Conservation (phyloP, 257 asterid genomes). For the Primulina tabacum region DNA sequence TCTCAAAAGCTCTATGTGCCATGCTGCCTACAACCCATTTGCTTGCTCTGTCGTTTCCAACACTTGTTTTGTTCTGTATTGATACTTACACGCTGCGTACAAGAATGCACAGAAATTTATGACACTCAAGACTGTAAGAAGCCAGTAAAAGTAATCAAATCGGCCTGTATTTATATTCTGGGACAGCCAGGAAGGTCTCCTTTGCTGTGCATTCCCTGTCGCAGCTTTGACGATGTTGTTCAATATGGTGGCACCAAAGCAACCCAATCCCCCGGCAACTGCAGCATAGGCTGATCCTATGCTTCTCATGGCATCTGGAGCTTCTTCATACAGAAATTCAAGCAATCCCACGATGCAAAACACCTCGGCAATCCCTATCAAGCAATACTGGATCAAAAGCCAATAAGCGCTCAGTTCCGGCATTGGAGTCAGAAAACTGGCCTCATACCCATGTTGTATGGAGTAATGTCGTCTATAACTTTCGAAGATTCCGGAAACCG, state of each 20-base stretch:
- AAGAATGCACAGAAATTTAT: slow-evolving; percentile 71
- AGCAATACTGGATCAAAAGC: slow-evolving; percentile 87
- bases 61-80: slow-evolving; percentile 65
- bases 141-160: slow-evolving; percentile 87
- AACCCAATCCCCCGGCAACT: slow-evolving; percentile 96
- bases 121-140: slow-evolving; percentile 74
- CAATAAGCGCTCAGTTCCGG: slow-evolving; percentile 81
- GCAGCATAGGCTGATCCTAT: slow-evolving; percentile 98
- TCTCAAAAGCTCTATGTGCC: slow-evolving; percentile 18
- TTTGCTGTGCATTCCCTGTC: slow-evolving; percentile 53
- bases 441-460: slow-evolving; percentile 62
- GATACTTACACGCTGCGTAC: slow-evolving; percentile 69
- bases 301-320: slow-evolving; percentile 98
- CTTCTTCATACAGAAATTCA: slow-evolving; percentile 90
- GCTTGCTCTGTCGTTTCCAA: slow-evolving; percentile 34
- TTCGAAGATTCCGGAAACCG: slow-evolving; percentile 84
- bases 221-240: slow-evolving; percentile 72
- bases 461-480: slow-evolving; percentile 82
- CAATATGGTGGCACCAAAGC: slow-evolving; percentile 80
- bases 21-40: slow-evolving; percentile 26
- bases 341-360: slow-evolving; percentile 88
- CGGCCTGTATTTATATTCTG: slow-evolving; percentile 84
- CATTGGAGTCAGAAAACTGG: slow-evolving; percentile 80
- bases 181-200: slow-evolving; percentile 79
- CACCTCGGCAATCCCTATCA: slow-evolving; percentile 96